Base-by-base conservation (phyloP, 768 basidiomycete species). In the Sistotremastrum suecicum region DNA sequence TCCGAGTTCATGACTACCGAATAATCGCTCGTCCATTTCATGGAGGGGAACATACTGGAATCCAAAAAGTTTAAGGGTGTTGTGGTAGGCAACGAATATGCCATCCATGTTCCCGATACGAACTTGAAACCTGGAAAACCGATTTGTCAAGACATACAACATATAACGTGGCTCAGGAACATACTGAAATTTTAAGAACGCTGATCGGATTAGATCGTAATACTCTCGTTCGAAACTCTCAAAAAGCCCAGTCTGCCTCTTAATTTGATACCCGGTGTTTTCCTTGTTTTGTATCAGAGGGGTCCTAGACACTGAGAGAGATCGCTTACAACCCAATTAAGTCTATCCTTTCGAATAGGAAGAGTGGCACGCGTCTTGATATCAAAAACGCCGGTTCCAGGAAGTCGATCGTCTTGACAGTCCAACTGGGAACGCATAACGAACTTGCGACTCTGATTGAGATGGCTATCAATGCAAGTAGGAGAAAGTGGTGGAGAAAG, bases 91-190 rank as follows among this genome's bases (percentile, higher is more conserved):
- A 36, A 89, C 76, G 48, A 90, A 70, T 5, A 97, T 82, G 10
- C 94, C 94, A 56, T 95, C 91, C 94, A 98, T 98, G 57, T 82
- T 78, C 6, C 94, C 94, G 50, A 99, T 98, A 4, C 94, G 80
- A 2, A 76, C 92, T 70, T 99, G 94, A 66, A 98, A 83, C 51
- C 87, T 90, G 51, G 9, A 49, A n/a, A 37, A 39, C 37, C 28
- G 33, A 37, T 45, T 43, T 44, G 42, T 36, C 44, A 28, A 39
- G 4, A 47, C 41, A 1, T 20, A 33, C 30, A 4, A 29, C 5
- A 38, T 43, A 28, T 47, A 9, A 20, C 6, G 28, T 12, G 28
- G 7, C 35, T 10, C 5, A 35, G 12, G 30, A 34, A 54, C 65
- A 34, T 50, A 86, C 85, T 75, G 82, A 60, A 89, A 97, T 66